Conservation (phyloP, 768 basidiomycete species). For the Boletus reticuloceps region DNA sequence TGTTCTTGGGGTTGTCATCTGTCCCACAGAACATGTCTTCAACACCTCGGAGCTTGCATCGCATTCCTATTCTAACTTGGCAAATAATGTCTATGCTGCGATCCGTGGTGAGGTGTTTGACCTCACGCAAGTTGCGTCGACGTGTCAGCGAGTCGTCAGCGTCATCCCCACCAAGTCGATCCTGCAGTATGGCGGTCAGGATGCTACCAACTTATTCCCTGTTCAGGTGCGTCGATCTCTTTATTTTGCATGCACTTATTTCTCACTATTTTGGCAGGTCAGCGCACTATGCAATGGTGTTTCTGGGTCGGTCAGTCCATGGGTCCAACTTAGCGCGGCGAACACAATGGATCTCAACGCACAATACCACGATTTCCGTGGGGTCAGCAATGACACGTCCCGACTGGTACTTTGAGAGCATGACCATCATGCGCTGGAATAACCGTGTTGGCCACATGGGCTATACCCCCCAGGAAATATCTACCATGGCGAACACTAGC, state of each 20-base stretch:
- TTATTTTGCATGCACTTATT: neutral
- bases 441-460: slow-evolving; percentile 88
- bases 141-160: slow-evolving; percentile 60
- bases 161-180: slow-evolving; percentile 76
- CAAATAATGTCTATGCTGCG: slow-evolving; percentile 75
- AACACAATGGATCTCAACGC: slow-evolving; percentile 78
- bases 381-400: slow-evolving; percentile 86
- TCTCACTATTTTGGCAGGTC: slow-evolving; percentile 49
- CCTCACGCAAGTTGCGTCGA: slow-evolving; percentile 60
- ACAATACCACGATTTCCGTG: slow-evolving; percentile 95
- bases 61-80: slow-evolving; percentile 60
- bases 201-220: slow-evolving; percentile 81
- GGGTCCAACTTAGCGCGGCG: slow-evolving; percentile 62
- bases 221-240: slow-evolving; percentile 64
- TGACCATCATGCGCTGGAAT: slow-evolving; percentile 91
- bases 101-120: slow-evolving; percentile 97
- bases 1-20: slow-evolving; percentile 82
- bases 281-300: slow-evolving; percentile 90
- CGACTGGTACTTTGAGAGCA: slow-evolving; percentile 96
- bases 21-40: slow-evolving; percentile 93
- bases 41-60: slow-evolving; percentile 69
- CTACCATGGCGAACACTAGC: slow-evolving; percentile 56
- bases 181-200: slow-evolving; percentile 78
- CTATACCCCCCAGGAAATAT: slow-evolving; percentile 72
- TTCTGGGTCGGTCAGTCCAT: slow-evolving; percentile 77